phyloP scores from a whole-genome alignment of 768 basidiomycete species.

The Cystofilobasidium capitatum region DNA sequence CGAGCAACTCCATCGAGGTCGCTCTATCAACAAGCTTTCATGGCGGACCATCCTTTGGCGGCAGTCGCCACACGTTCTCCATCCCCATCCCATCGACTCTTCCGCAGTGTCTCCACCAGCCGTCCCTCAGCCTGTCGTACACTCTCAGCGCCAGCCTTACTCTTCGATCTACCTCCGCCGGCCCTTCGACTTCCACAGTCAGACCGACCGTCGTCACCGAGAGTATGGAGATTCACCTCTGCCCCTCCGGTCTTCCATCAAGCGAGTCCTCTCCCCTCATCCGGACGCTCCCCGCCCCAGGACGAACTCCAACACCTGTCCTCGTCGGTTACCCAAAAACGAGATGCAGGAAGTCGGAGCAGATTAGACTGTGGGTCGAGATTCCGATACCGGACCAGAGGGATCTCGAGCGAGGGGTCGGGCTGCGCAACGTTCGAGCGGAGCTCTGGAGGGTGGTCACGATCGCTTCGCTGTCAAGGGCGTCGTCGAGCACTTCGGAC shows the following conservation, averaged over 20 bases:
- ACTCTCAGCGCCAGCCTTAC: constrained; percentile 15
- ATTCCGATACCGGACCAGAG: constrained; percentile 12
- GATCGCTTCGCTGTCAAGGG: background rate
- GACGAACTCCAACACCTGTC: constrained; percentile 13
- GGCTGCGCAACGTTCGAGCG: constrained; percentile 20
- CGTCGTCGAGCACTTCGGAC: background rate
- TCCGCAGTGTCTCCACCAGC: constrained; percentile 23
- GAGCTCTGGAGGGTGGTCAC: constrained; percentile 21
- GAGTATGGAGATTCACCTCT: constrained; percentile 22
- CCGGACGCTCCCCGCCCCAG: background rate
- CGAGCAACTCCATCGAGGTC: background rate
- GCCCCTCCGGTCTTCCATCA: constrained; percentile 13
- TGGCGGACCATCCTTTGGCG: background rate
- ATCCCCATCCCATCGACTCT: constrained; percentile 15
- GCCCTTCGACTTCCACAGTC: background rate
- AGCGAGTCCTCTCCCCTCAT: background rate
- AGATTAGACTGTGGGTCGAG: constrained; percentile 19
- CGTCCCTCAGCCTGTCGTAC: constrained; percentile 10
- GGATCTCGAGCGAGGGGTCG: constrained; percentile 3
- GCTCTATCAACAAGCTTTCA: background rate
- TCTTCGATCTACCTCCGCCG: background rate
- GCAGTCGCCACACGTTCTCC: constrained; percentile 4
- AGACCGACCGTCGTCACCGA: constrained; percentile 8
- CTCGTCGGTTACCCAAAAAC: constrained; percentile 15
- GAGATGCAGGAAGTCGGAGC: constrained; percentile 14